phyloP scores from a whole-genome alignment of 2,329 filamentous ascomycete species.

The Neopestalotiopsis clavispora region DNA sequence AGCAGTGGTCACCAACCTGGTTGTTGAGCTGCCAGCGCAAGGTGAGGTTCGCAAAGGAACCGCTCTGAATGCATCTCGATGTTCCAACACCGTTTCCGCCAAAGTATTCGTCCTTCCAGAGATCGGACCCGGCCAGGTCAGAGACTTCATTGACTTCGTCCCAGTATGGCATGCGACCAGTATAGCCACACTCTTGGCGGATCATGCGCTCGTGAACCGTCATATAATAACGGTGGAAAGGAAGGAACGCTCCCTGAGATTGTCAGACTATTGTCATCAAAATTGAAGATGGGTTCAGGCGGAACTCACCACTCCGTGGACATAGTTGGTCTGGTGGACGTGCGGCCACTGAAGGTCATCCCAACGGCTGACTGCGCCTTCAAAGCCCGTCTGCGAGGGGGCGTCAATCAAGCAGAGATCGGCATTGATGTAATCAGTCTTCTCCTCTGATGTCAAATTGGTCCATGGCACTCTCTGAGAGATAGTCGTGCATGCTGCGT shows the following conservation, averaged over 20 bases:
- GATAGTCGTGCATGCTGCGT: background rate
- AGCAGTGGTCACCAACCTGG: background rate
- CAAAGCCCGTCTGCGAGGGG: background rate
- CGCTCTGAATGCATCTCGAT: background rate
- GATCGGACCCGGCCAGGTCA: background rate
- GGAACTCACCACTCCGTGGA: background rate
- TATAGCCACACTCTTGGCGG: slow-evolving; percentile 18
- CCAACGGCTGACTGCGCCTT: background rate
- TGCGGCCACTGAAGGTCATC: slow-evolving; percentile 10
- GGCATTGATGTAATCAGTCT: slow-evolving; percentile 3
- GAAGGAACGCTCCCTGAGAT: slow-evolving; percentile 32
- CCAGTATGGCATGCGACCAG: slow-evolving; percentile 22
- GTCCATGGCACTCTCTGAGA: background rate
- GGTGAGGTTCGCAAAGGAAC: background rate
- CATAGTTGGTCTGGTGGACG: background rate
- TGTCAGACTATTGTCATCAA: background rate
- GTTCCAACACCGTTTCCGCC: slow-evolving; percentile 2
- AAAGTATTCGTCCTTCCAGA: slow-evolving; percentile 5
- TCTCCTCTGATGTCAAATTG: slow-evolving; percentile 3
- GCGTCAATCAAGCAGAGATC: slow-evolving; percentile 6
- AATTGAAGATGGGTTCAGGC: too few species aligned
- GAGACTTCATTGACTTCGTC: slow-evolving; percentile 4
- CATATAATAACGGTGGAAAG: slow-evolving; percentile 37
- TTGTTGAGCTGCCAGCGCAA: background rate
- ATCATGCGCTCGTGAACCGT: slow-evolving; percentile 10